These are phyloP conservation scores for Aegilops sharonensis DNA, from an alignment of 176 grass and related monocot species.

Conservation along the genomic window DNA sequence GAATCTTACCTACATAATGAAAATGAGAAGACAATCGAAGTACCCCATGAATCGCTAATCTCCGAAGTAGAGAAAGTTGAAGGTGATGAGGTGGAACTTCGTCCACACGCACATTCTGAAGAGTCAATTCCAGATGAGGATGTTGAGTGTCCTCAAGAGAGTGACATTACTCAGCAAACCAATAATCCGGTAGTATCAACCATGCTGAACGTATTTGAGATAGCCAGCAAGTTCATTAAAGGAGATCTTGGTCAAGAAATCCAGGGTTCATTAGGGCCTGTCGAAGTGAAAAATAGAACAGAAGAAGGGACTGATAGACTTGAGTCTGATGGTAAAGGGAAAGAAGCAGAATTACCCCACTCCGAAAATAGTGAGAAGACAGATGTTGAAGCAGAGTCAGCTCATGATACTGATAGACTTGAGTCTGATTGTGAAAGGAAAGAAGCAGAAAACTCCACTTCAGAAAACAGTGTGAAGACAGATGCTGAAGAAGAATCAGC, in stretches of 20 bases:
- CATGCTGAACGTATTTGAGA: constrained; percentile 36
- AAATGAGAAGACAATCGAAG: constrained; percentile 18
- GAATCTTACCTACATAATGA: constrained; percentile 30
- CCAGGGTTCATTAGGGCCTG: constrained; percentile 12
- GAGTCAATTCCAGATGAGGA: constrained; percentile 27
- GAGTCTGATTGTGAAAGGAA: constrained; percentile 8
- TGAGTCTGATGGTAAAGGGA: constrained; percentile 4
- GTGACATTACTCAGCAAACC: constrained; percentile 20
- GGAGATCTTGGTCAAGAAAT: constrained; percentile 40
- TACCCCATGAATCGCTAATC: neutral
- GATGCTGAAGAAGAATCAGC: constrained; percentile 19
- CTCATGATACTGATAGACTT: neutral
- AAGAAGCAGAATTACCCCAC: constrained; percentile 24
- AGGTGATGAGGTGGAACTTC: constrained; percentile 12
- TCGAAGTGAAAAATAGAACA: constrained; percentile 18
- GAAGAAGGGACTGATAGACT: neutral
- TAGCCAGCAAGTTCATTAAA: constrained; percentile 42
- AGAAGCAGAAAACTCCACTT: constrained; percentile 17
- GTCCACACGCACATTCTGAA: constrained; percentile 23
- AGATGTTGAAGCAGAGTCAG: constrained; percentile 16
- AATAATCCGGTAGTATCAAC: constrained; percentile 20
- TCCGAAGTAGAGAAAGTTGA: constrained; percentile 26
- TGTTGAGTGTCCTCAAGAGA: constrained; percentile 25
- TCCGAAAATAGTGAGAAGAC: constrained; percentile 23
- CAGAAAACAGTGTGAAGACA: constrained; percentile 32